phyloP scores from a whole-genome alignment of 805 yeast species.

The Sugiyamaella americana region DNA sequence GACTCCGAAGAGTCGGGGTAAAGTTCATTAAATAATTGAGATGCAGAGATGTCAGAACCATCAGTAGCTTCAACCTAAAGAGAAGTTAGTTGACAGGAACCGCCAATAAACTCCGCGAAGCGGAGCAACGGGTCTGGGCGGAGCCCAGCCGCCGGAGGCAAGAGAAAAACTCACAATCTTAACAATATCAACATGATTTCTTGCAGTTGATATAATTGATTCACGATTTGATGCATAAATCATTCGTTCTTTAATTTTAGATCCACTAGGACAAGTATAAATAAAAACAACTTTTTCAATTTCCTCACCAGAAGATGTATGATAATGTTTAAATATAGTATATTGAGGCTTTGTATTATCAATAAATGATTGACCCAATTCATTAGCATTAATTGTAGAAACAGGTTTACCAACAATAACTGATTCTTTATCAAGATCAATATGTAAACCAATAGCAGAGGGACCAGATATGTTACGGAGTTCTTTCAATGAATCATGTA shows the following conservation, averaged over 20 bases:
- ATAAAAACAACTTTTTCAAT: conserved; percentile 46
- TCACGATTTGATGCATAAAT: conserved; percentile 72
- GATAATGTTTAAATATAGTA: conserved; percentile 30
- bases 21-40: conserved; percentile 14
- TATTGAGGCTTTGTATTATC: conserved; percentile 49
- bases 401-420: conserved; percentile 35
- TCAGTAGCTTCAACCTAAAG: conserved; percentile 29
- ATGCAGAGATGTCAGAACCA: conserved; percentile 21
- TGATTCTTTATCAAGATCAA: conserved; percentile 46
- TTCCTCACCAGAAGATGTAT: conserved; percentile 30
- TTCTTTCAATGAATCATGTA: conserved; percentile 20
- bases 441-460: conserved; percentile 27
- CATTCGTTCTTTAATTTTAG: conserved; percentile 88
- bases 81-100: too few relatives aligned
- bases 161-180: too few relatives aligned
- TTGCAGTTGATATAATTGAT: conserved; percentile 20
- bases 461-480: conserved; percentile 18
- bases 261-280: conserved; percentile 84
- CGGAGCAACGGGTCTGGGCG: too few relatives aligned
- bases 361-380: conserved; percentile 29
- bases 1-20: conserved; percentile 9
- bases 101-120: too few relatives aligned
- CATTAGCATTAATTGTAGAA: conserved; percentile 26
- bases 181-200: not conserved
- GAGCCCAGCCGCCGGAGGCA: too few relatives aligned